Conservation (phyloP, 257 asterid genomes). For the Petrea volubilis region DNA sequence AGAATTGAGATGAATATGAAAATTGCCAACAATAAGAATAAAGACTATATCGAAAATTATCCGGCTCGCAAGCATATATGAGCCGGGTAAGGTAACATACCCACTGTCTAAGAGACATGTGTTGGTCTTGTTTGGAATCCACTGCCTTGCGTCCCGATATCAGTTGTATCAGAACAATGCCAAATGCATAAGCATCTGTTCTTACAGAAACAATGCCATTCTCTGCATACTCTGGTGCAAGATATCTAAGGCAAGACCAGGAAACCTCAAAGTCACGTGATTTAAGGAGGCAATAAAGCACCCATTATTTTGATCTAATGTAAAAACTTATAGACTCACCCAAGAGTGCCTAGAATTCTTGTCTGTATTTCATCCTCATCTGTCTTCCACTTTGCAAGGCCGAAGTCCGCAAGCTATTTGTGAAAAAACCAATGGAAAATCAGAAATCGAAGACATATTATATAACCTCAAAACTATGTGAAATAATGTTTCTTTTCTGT, state of each 20-base stretch:
- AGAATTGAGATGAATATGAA: neutral
- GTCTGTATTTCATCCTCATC: conserved; percentile 47
- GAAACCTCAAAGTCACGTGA: conserved; percentile 2
- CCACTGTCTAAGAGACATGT: conserved; percentile 67
- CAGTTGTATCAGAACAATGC: conserved; percentile 71
- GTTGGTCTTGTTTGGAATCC: conserved; percentile 44
- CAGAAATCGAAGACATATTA: neutral
- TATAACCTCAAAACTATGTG: conserved; percentile 8
- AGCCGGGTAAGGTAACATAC: no score
- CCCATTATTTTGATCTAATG: neutral
- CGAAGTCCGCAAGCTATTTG: conserved; percentile 74
- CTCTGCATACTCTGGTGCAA: conserved; percentile 81
- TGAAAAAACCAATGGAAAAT: conserved; percentile 9
- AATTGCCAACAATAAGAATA: neutral
- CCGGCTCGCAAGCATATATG: no score
- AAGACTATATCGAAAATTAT: no score
- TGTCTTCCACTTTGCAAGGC: conserved; percentile 82
- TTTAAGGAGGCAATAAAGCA: conserved; percentile 5
- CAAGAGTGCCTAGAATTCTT: conserved; percentile 69
- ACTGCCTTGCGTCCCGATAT: conserved; percentile 75
- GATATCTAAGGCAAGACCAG: conserved; percentile 51
- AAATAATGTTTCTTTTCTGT: neutral
- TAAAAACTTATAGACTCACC: conserved; percentile 42
- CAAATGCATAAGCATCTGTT: conserved; percentile 73
- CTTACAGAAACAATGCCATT: conserved; percentile 70